Evolutionary conservation across 2,329 filamentous ascomycete species (phyloP).

Genomic region (Cercospora sp.): DNA sequence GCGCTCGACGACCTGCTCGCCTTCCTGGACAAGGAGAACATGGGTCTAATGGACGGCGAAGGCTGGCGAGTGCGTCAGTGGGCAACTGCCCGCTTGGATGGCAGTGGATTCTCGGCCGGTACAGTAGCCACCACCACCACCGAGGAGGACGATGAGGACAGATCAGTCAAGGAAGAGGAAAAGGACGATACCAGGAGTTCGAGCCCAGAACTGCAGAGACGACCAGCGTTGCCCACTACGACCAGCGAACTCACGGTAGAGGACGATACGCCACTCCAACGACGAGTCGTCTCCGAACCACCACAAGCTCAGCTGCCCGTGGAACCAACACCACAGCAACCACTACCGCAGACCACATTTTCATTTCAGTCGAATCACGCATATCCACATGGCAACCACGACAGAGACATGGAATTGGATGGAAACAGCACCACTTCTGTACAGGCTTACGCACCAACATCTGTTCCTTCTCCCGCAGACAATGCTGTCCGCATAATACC

Average conservation of each 20-base stretch:
- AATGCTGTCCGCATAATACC: constrained; percentile 35
- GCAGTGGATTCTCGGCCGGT: constrained; percentile 42
- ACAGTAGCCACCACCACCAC: constrained; percentile 49
- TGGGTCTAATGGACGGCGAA: constrained; percentile 78
- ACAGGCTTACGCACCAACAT: constrained; percentile 48
- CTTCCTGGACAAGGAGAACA: constrained; percentile 78
- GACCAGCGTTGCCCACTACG: constrained; percentile 25
- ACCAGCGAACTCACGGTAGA: constrained; percentile 29
- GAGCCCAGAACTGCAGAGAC: constrained; percentile 36
- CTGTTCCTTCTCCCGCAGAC: constrained; percentile 31
- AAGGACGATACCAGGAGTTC: constrained; percentile 56
- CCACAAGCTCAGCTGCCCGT: constrained; percentile 18
- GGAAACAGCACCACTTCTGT: constrained; percentile 17
- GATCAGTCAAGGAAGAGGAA: constrained; percentile 38
- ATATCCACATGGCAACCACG: constrained; percentile 52
- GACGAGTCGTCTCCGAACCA: constrained; percentile 32
- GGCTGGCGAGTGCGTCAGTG: constrained; percentile 65
- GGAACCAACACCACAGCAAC: constrained; percentile 18
- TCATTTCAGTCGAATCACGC: constrained; percentile 67
- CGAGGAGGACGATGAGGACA: constrained; percentile 67
- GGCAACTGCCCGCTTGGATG: constrained; percentile 69
- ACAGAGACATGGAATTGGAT: constrained; percentile 54
- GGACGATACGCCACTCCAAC: constrained; percentile 19
- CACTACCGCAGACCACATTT: constrained; percentile 57
- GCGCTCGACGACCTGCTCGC: constrained; percentile 85